These are phyloP conservation scores for Paramecium tetraurelia DNA, from an alignment of 73 alveolate species.

Conservation along the genomic window DNA sequence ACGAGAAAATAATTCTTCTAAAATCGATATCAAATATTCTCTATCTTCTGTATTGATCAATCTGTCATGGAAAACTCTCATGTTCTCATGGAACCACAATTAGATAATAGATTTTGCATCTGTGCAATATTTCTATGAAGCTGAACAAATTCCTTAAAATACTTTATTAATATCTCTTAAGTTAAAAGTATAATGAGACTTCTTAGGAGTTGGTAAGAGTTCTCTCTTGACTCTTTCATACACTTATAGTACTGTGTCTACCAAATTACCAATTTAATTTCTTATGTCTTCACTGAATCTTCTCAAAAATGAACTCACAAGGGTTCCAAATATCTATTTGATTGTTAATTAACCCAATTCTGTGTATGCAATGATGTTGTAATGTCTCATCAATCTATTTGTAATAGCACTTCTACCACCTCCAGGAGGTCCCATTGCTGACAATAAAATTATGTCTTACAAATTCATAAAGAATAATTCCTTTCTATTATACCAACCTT, in stretches of 20 bases:
- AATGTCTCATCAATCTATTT: conserved; percentile 97
- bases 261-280: conserved; percentile 51
- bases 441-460: conserved; percentile 79
- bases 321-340: conserved; percentile 82
- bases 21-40: not conserved
- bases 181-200: conserved; percentile 99
- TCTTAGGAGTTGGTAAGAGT: conserved; percentile 99
- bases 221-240: conserved; percentile 89
- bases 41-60: conserved; percentile 65
- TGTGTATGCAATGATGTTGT: conserved; percentile 90
- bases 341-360: conserved; percentile 90
- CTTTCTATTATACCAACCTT: conserved; percentile 92
- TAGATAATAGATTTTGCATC: conserved; percentile 73
- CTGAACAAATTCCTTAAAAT: conserved; percentile 74
- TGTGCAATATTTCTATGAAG: conserved; percentile 48
- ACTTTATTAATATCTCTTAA: conserved; percentile 97
- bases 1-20: not conserved
- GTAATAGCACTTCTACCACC: conserved; percentile 95
- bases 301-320: conserved; percentile 19
- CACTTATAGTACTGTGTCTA: conserved; percentile 81
- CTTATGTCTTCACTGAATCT: conserved; percentile 75
- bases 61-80: conserved; percentile 88
- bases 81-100: conserved; percentile 95
- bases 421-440: conserved; percentile 97
- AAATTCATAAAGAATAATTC: conserved; percentile 80